phyloP scores from a whole-genome alignment of 2,329 filamentous ascomycete species.

The Gremmenia infestans region DNA sequence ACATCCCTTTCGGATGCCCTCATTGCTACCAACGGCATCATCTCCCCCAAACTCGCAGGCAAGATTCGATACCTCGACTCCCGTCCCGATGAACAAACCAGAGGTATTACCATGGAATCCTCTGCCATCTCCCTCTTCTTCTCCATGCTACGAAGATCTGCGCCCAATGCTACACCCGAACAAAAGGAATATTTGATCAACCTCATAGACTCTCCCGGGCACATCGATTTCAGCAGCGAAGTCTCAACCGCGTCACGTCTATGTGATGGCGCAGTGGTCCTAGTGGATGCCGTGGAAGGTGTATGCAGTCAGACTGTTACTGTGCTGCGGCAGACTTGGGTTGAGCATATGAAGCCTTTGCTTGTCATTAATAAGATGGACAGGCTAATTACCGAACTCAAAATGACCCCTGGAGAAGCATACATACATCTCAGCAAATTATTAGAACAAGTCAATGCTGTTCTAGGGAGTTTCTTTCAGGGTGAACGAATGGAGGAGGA shows the following conservation, averaged over 20 bases:
- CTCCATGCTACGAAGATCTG: conserved; percentile 74
- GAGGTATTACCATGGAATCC: conserved; percentile 99
- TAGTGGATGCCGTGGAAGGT: conserved; percentile 95
- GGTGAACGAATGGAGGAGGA: conserved; percentile 99
- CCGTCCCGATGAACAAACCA: conserved; percentile 87
- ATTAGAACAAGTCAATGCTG: conserved; percentile 93
- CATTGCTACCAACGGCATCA: conserved; percentile 98
- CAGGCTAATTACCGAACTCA: conserved; percentile 85
- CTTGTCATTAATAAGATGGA: conserved; percentile 99
- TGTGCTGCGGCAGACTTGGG: conserved; percentile 90
- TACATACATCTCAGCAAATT: conserved; percentile 85
- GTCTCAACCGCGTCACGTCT: conserved; percentile 92
- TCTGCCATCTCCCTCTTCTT: conserved; percentile 97
- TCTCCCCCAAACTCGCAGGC: conserved; percentile 92
- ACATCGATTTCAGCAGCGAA: conserved; percentile 98
- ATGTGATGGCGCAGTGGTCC: conserved; percentile 88
- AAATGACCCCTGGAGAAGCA: conserved; percentile 86
- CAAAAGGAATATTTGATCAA: conserved; percentile 93
- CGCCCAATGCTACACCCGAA: conserved; percentile 62
- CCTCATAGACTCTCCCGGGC: conserved; percentile 93
- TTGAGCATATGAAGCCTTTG: conserved; percentile 88
- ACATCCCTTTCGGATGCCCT: conserved; percentile 94
- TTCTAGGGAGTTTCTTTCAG: conserved; percentile 95
- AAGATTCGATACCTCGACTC: conserved; percentile 98
- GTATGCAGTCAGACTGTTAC: conserved; percentile 99